Evolutionary conservation across 2,329 filamentous ascomycete genomes (phyloP), one percentile per base, ranked within the genome.

Genomic region (Epichloe baconii): DNA sequence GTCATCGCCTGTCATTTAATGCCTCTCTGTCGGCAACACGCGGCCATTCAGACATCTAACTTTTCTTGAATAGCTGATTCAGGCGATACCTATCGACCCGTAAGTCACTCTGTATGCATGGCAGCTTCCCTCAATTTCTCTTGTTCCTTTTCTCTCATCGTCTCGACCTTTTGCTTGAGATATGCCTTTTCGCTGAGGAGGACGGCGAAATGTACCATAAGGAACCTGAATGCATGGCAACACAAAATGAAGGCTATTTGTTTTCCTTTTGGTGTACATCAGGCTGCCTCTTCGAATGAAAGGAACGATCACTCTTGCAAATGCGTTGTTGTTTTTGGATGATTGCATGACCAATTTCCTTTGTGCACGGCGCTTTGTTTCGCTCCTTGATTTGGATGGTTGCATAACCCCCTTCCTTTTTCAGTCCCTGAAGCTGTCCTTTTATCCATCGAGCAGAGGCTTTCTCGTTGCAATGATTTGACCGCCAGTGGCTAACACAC

Each of bases 11-110:
- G 26, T 51, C 26, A 23, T 49, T 41, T 48, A 44, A 40, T 36
- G 34, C 44, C 35, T 51, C 36, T 45, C 44, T 31, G 41, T 26
- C 26, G 42, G 37, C 44, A 44, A 42, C 6, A 35, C 42, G 11
- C 26, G 36, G 19, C 43, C 58, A 58, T 57, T 58, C 53, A 52
- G 54, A 53, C 56, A 64, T 71, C 70, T 76, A 70, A 72, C 70
- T 49, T 60, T 56, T 62, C 56, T 56, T 66, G 57, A 67, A 61
- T 67, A 80, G 78, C 78, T 66, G 78, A 80, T 62, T 73, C 75
- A 61, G 75, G 75, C 67, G 77, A 81, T 62, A 80, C 70, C 57
- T 81, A 80, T 67, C 76, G 78, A 66, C 76, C 77, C 62, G 78
- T 77, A 68, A 77, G 75, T 75, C 53, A 40, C 37, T 43, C 35